A percentile compares a stretch with the other conserved stretches of the same genome.
Evolutionary conservation across 305 asterid genomes (phyloP).

Genomic region (Solanum hybrid): DNA sequence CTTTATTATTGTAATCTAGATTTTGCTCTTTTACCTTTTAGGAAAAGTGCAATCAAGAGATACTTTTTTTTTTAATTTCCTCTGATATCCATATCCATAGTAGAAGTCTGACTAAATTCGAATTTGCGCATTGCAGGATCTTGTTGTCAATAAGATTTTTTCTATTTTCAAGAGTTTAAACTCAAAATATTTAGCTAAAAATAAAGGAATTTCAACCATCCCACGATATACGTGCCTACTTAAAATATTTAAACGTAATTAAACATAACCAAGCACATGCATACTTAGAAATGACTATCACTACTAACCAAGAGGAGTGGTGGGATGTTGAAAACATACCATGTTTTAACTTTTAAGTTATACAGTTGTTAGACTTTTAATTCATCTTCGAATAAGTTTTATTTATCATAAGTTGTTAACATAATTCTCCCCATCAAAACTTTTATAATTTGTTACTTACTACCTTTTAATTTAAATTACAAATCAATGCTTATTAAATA

Average conservation of each 20-base stretch:
- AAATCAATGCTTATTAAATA: not conserved
- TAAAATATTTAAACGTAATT: not conserved
- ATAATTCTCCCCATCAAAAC: not conserved
- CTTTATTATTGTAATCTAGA: not conserved
- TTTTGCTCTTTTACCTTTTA: not conserved
- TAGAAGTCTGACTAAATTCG: not conserved
- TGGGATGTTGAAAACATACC: not conserved
- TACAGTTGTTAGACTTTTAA: not conserved
- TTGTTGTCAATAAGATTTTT: not conserved
- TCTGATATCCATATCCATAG: fast-evolving
- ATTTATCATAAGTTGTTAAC: not conserved
- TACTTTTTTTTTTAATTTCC: not conserved
- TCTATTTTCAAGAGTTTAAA: not conserved
- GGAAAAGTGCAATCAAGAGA: not conserved
- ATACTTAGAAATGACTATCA: not conserved
- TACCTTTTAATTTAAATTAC: not conserved
- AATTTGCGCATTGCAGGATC: not conserved
- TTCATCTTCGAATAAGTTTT: not conserved
- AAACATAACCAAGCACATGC: not conserved
- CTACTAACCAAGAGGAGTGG: not conserved
- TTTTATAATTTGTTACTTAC: no score
- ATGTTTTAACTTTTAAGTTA: not conserved
- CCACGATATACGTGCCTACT: not conserved
- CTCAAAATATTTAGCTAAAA: fast-evolving
- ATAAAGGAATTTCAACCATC: not conserved